Conservation (phyloP, 345 rosid genomes). For the Bretschneidera sinensis region DNA sequence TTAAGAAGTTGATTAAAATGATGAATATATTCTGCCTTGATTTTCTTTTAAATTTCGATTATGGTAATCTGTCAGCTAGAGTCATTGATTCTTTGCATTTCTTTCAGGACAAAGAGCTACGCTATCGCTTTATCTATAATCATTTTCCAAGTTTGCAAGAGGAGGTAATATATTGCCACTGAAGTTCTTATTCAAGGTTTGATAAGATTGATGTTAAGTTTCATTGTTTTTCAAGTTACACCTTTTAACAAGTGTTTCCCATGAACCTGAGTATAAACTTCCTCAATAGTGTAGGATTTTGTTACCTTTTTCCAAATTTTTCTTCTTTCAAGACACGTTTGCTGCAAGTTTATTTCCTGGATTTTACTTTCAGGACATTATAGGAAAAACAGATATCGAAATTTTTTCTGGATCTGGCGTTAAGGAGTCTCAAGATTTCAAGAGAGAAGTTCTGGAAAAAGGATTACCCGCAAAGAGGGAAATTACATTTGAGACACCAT, state of each 20-base stretch:
- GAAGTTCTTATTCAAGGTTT: conserved; percentile 24
- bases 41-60: neutral
- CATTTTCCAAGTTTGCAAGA: conserved; percentile 80
- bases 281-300: neutral
- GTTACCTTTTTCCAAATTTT: neutral
- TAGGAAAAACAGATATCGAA: conserved; percentile 89
- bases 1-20: no score
- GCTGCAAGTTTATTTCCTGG: no score
- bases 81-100: neutral
- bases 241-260: neutral
- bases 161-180: conserved; percentile 44
- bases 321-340: neutral
- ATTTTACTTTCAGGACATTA: conserved; percentile 54
- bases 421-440: conserved; percentile 91
- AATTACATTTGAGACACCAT: conserved; percentile 76
- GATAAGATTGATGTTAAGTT: neutral
- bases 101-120: conserved; percentile 82
- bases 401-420: conserved; percentile 89
- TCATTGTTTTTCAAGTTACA: neutral
- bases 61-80: conserved; percentile 8
- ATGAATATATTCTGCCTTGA: neutral
- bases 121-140: conserved; percentile 88
- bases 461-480: conserved; percentile 91
- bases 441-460: conserved; percentile 84
- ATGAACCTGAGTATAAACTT: neutral